phyloP scores from a whole-genome alignment of 352 stramenopile genomes.

The Phytophthora meadii region DNA sequence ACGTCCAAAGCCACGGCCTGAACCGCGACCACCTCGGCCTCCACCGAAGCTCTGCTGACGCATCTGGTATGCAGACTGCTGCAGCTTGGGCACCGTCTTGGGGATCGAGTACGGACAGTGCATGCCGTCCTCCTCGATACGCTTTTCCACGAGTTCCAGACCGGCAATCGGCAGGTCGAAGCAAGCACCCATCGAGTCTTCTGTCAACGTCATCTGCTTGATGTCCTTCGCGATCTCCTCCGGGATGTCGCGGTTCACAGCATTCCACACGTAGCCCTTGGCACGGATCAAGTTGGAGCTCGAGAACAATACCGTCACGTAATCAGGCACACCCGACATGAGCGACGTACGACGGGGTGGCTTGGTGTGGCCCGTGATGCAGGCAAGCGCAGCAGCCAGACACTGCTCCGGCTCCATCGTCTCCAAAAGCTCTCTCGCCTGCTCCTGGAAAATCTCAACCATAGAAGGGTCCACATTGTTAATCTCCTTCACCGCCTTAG shows the following conservation, averaged over 20 bases:
- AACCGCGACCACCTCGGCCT: constrained; percentile 45
- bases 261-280: constrained; percentile 94
- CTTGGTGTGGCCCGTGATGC: constrained; percentile 92
- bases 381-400: constrained; percentile 85
- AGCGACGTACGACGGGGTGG: constrained; percentile 81
- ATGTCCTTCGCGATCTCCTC: constrained; percentile 81
- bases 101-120: constrained; percentile 81
- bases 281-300: constrained; percentile 85
- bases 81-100: constrained; percentile 79
- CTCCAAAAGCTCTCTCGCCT: constrained; percentile 72
- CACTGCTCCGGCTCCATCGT: constrained; percentile 64
- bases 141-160: constrained; percentile 69
- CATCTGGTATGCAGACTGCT: constrained; percentile 67
- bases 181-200: constrained; percentile 88
- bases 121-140: constrained; percentile 73
- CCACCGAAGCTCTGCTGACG: constrained; percentile 49
- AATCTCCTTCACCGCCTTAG: constrained; percentile 87
- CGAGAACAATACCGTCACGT: constrained; percentile 88
- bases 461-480: constrained; percentile 79
- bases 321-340: constrained; percentile 91
- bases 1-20: constrained; percentile 43
- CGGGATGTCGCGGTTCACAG: constrained; percentile 86
- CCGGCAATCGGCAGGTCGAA: constrained; percentile 89
- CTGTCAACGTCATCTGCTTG: constrained; percentile 91
- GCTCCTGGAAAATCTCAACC: constrained; percentile 79